Base-by-base conservation (phyloP, 495 filamentous ascomycete genomes). In the Amniculicola lignicola region DNA sequence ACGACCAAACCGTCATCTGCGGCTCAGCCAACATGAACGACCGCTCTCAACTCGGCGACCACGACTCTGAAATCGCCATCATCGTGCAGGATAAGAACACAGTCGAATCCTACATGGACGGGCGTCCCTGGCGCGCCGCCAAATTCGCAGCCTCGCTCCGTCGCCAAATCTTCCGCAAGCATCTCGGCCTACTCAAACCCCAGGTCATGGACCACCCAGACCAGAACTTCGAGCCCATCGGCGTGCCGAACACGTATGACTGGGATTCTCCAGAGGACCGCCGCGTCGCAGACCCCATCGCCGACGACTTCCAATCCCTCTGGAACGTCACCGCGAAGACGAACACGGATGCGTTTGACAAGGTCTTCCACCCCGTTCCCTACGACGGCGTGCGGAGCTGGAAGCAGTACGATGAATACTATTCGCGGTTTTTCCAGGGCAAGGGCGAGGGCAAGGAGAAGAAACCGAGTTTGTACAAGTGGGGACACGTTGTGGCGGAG, bases 1-100 rank as follows among this genome's bases (percentile, higher is more conserved):
- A 97, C 65, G 91, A 97, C 71, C 79, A 82, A 4, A 72, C 89
- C 44, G 92, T 90, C 24, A 91, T 97, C 67, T 89, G 87, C 71
- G 92, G 92, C 42, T 92, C 87, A 0, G 92, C 92, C 28, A 97
- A 97, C 70, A 71, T 97, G 36, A 97, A 97, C 72, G 92, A 97
- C 71, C 87, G 92, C 57, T 92, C 87, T 18, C 92, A 97, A 69
- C 79, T 95, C 14, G 92, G 92, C 31, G 68, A 72, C 51, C 89
- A 93, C 71, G 89, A 95, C 70, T 88, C 84, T 4, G 87, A 91
- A 56, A 89, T 91, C 56, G 87, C 87, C n/a, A 76, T 89, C 46
- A 70, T 90, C 35, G 83, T 94, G 59, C 84, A 90, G 65, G 92
- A 95, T 69, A 82, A 78, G 2, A 83, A 82, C 1, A 77, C 82